phyloP scores from a whole-genome alignment of 2,329 filamentous ascomycete genomes.

The Ceratocystis cacaofunesta region DNA sequence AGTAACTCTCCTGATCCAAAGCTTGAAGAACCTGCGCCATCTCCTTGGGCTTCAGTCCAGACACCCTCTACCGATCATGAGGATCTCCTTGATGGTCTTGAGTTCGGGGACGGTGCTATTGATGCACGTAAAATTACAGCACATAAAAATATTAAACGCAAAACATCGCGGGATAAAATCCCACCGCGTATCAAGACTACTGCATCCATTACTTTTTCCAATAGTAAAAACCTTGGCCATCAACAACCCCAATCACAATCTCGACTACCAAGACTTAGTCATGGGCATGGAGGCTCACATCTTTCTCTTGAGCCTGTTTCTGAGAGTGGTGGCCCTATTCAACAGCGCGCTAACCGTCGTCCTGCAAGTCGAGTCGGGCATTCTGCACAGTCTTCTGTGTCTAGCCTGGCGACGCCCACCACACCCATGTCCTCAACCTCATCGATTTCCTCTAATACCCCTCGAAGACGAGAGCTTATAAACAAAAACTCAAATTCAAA shows the following conservation, averaged over 20 bases:
- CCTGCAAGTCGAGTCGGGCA: constrained; percentile 56
- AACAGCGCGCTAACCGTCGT: constrained; percentile 38
- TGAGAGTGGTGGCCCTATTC: constrained; percentile 64
- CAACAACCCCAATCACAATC: constrained; percentile 30
- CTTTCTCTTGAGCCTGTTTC: constrained; percentile 84
- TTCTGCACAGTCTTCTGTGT: constrained; percentile 52
- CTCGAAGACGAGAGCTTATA: constrained; percentile 45
- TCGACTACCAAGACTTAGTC: constrained; percentile 60
- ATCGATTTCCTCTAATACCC: constrained; percentile 35
- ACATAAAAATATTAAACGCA: constrained; percentile 84
- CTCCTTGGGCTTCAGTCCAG: constrained; percentile 17
- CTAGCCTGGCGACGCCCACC: constrained; percentile 46
- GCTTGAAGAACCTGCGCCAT: neutral
- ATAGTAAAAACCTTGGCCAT: constrained; percentile 41
- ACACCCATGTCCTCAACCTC: constrained; percentile 38
- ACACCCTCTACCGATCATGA: constrained; percentile 40
- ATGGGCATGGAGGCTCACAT: constrained; percentile 48
- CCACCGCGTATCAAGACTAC: constrained; percentile 58
- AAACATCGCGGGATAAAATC: constrained; percentile 52
- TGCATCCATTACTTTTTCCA: constrained; percentile 82
- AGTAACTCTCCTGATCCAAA: constrained; percentile 39
- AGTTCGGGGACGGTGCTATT: constrained; percentile 69
- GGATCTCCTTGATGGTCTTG: constrained; percentile 74
- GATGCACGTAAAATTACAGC: constrained; percentile 66
- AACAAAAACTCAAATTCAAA: constrained; percentile 39